These are phyloP conservation scores for Talaromyces borbonicus DNA, from an alignment of 495 filamentous ascomycete genomes.

Conservation along the genomic window DNA sequence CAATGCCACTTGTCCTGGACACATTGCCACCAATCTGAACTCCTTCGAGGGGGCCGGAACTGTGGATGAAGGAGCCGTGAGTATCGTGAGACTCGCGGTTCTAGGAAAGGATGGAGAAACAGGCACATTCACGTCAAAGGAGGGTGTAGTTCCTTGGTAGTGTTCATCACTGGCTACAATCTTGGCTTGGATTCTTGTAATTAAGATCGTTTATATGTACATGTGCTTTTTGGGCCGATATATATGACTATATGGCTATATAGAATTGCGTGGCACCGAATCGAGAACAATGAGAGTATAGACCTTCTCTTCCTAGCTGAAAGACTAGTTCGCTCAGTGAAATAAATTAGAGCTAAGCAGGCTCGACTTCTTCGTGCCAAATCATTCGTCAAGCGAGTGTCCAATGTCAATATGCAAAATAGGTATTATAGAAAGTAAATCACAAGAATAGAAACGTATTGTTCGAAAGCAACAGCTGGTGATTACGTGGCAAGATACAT, in stretches of 20 bases:
- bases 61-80: slow-evolving; percentile 16
- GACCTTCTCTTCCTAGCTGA: no score
- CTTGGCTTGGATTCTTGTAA: no score
- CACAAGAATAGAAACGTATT: background rate
- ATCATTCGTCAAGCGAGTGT: background rate
- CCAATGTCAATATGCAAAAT: no score
- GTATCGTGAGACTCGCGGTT: slow-evolving; percentile 18
- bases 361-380: background rate
- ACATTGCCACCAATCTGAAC: slow-evolving; percentile 17
- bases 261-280: no score
- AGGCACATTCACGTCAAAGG: slow-evolving; percentile 15
- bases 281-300: no score
- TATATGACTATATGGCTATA: no score
- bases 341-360: no score
- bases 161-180: background rate
- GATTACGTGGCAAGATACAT: no score
- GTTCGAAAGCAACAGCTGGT: no score
- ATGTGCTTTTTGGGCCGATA: no score
- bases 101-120: slow-evolving; percentile 17
- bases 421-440: background rate
- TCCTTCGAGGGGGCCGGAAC: slow-evolving; percentile 8
- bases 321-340: no score
- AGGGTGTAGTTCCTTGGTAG: slow-evolving; percentile 17
- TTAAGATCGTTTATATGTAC: no score
- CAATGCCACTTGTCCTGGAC: slow-evolving; percentile 19